phyloP scores from a whole-genome alignment of 305 asterid genomes.

The Fraxinus velutina region DNA sequence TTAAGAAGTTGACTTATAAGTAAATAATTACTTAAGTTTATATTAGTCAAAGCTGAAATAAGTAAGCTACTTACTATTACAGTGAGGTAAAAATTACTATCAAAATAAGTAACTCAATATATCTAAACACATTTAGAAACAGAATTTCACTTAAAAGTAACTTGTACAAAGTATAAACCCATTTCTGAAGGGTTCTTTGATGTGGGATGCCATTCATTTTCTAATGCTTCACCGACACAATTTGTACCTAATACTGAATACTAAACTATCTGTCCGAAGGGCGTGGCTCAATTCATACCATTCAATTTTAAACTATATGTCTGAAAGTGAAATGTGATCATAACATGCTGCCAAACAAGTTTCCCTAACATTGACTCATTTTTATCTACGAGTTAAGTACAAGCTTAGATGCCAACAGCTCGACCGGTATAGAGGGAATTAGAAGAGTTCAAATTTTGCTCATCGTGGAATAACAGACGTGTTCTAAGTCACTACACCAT shows the following conservation, averaged over 20 bases:
- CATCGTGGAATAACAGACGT: neutral
- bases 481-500: neutral
- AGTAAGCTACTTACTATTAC: neutral
- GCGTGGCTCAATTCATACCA: neutral
- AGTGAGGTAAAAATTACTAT: neutral
- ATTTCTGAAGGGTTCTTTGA: neutral
- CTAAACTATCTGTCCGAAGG: neutral
- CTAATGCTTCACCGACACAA: slow-evolving; percentile 1
- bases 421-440: neutral
- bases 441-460: neutral
- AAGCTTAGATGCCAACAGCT: neutral
- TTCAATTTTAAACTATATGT: neutral
- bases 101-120: neutral
- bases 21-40: neutral
- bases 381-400: neutral
- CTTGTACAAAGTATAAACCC: neutral
- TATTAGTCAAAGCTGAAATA: neutral
- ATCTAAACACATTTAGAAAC: neutral
- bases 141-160: neutral
- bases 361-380: neutral
- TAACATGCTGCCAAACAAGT: slow-evolving; percentile 29
- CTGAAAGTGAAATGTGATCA: slow-evolving; percentile 21
- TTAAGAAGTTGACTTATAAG: neutral
- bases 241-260: neutral
- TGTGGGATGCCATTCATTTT: neutral